Base-by-base conservation (phyloP, 768 basidiomycete genomes). In the Suillus tomentosus region DNA sequence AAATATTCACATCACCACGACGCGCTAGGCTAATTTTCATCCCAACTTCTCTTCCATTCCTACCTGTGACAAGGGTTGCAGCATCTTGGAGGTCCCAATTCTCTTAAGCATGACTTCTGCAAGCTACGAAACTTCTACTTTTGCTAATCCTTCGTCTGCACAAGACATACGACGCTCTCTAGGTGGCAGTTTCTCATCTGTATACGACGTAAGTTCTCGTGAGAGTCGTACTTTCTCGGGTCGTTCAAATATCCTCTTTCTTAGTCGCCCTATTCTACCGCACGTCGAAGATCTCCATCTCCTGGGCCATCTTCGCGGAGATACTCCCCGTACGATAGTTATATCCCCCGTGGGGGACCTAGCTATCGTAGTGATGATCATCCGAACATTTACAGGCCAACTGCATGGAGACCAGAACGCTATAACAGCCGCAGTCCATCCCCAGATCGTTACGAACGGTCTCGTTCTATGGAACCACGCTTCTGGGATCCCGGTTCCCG, bases 241-340 rank as follows among this genome's bases (percentile, higher is more conserved):
- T 62, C 19, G 31, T 63, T 63, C 60, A 63, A 40, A 61, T 60
- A 47, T 50, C 51, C 57, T 60, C 31, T 59, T 50, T 66, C 22
- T 42, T 69, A 68, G 69, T 70, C 68, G 67, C 57, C 63, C 60
- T 61, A 71, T 68, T 62, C 58, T 56, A 68, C 73, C 70, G 65
- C 74, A 66, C 81, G 80, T 67, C 81, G 81, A 62, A 80, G 79
- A 67, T 80, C 82, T 50, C 82, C 83, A 51, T 84, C 88, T 58
- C 82, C 85, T 57, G 76, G 77, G 45, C 69, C 82, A 40, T 74
- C 82, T 65, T 77, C 83, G 47, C 77, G 81, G 69, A 70, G 71
- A 63, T 78, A 74, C 63, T 53, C 68, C 17, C 69, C 81, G 34
- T 85, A 85, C 67, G 84, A 88, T 68, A 81, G 80, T 58, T 87